These are phyloP conservation scores for Solanum ossicruentum DNA, from an alignment of 257 asterid species.

Conservation along the genomic window DNA sequence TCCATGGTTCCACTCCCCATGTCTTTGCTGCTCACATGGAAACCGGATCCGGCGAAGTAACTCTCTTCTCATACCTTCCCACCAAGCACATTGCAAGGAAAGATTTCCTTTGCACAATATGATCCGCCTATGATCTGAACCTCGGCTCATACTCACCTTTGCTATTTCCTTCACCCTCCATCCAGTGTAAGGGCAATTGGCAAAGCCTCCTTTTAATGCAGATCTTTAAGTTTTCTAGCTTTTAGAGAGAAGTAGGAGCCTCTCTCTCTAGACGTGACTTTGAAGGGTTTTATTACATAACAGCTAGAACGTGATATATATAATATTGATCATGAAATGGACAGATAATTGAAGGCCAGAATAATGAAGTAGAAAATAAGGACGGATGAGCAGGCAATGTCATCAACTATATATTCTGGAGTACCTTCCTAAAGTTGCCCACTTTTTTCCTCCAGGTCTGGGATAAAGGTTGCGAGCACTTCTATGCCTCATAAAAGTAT, in stretches of 20 bases:
- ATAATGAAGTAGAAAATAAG: not conserved
- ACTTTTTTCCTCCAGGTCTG: not conserved
- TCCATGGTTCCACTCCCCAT: not conserved
- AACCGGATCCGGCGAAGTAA: not conserved
- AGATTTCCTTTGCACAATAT: not conserved
- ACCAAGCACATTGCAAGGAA: not conserved
- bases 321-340: not conserved
- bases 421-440: not conserved
- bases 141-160: not conserved
- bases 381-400: not conserved
- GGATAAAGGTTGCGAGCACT: not conserved
- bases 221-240: not conserved
- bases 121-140: not conserved
- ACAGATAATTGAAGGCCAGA: not conserved
- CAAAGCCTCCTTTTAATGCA: not conserved
- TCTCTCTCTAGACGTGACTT: not conserved
- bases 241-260: not conserved
- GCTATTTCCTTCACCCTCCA: not conserved
- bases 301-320: not conserved
- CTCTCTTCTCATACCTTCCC: not conserved
- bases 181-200: not conserved
- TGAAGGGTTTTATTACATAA: not conserved
- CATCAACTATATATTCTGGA: not conserved
- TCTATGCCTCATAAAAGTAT: not conserved
- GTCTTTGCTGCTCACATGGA: not conserved